phyloP scores from a whole-genome alignment of 306 rosid species.

The Pyrus communis region DNA sequence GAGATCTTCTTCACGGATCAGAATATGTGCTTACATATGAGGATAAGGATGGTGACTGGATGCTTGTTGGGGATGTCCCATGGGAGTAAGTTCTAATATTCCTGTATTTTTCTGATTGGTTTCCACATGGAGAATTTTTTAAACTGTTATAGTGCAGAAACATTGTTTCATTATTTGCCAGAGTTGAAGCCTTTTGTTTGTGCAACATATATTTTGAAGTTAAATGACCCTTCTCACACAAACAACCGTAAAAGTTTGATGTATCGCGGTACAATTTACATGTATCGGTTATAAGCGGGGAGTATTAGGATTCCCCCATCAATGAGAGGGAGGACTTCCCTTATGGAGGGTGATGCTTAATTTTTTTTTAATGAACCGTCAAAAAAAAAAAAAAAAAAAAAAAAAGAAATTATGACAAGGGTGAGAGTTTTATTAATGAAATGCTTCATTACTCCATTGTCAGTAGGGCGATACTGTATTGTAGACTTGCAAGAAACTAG shows the following conservation, averaged over 20 bases:
- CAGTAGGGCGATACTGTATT: neutral
- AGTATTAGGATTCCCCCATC: neutral
- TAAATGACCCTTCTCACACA: neutral
- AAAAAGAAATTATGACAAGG: neutral
- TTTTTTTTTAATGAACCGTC: too few relatives aligned
- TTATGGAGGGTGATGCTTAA: neutral
- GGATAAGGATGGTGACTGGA: slow-evolving; percentile 97
- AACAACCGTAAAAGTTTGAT: neutral
- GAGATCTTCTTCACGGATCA: slow-evolving; percentile 93
- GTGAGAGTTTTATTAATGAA: neutral
- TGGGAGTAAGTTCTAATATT: slow-evolving; percentile 70
- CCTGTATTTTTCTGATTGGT: neutral
- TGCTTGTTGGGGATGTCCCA: slow-evolving; percentile 99
- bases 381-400: too few relatives aligned
- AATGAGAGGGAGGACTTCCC: neutral
- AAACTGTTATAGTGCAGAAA: neutral
- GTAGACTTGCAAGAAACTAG: neutral
- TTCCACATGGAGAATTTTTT: neutral
- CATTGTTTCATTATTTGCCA: neutral
- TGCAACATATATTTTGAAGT: neutral
- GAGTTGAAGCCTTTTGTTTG: neutral
- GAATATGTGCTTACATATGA: slow-evolving; percentile 88
- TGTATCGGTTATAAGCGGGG: neutral
- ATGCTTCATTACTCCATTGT: neutral
- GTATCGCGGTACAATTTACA: neutral